A percentile compares a stretch with the other conserved stretches of the same genome.
Evolutionary conservation across 192 early-diverging fungal species (phyloP).

Genomic region (Gamsiella multidivaricata): DNA sequence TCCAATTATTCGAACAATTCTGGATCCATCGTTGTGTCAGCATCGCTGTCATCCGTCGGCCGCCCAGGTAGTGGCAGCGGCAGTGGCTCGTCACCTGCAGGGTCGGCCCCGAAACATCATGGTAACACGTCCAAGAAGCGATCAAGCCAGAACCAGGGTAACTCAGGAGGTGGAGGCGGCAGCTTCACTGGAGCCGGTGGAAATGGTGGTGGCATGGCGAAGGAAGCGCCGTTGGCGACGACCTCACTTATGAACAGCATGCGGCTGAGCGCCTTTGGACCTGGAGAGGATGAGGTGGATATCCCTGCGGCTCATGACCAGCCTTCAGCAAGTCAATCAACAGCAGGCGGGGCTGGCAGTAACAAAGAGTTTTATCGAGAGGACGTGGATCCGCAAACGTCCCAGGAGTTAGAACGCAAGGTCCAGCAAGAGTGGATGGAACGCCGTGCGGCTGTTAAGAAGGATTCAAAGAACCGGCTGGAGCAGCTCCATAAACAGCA

Average conservation of each 20-base stretch:
- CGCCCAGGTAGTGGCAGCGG: not conserved
- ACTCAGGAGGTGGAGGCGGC: not conserved
- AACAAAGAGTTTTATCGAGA: constrained; percentile 11
- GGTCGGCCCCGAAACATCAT: not conserved
- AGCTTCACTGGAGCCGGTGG: constrained; percentile 11
- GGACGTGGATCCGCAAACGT: not conserved
- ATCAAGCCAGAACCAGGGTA: not conserved
- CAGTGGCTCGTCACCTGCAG: not conserved
- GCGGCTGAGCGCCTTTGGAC: constrained; percentile 35
- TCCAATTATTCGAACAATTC: constrained; percentile 49
- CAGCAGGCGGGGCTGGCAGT: not conserved
- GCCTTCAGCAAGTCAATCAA: not conserved
- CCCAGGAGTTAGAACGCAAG: constrained; percentile 16
- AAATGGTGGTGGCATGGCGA: not conserved
- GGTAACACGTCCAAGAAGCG: not conserved
- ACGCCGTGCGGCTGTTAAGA: constrained; percentile 38
- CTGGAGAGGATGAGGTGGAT: constrained; percentile 15
- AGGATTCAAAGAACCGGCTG: constrained; percentile 24
- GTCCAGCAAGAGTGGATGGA: constrained; percentile 43
- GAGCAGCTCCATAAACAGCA: constrained; percentile 32
- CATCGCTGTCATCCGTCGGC: constrained; percentile 7
- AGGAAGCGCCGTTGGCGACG: not conserved
- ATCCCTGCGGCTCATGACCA: not conserved
- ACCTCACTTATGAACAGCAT: constrained; percentile 15
- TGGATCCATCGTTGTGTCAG: constrained; percentile 22